Percentiles rank a stretch among this genome's conserved stretches.
Conservation (phyloP, 306 rosid species). For the Dryas drummondii region DNA sequence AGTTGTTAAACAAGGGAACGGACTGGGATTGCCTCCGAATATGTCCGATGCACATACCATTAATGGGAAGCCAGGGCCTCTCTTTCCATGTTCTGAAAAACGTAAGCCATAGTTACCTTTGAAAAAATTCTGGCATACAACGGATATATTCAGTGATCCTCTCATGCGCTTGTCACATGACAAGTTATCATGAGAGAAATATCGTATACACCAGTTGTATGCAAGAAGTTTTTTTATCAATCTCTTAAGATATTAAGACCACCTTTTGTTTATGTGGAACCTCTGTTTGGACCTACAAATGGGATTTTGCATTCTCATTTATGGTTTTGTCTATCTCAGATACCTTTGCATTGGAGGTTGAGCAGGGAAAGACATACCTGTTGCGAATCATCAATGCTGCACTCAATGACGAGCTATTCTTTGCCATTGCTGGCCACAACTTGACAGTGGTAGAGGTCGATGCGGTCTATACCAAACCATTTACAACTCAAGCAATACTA, state of each 20-base stretch:
- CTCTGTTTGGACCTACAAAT: no score
- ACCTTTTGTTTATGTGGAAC: no score
- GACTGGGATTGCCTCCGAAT: conserved; percentile 40
- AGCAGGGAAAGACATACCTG: conserved; percentile 32
- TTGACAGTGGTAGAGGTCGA: conserved; percentile 38
- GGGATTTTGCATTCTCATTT: background rate
- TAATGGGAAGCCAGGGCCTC: conserved; percentile 40
- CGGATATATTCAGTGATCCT: background rate
- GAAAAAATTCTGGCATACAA: background rate
- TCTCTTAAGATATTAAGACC: no score
- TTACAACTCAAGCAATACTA: conserved; percentile 30
- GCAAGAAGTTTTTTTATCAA: background rate
- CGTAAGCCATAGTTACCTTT: conserved; percentile 11
- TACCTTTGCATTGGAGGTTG: conserved; percentile 40
- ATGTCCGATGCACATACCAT: conserved; percentile 40
- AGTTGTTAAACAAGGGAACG: conserved; percentile 36
- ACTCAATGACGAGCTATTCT: conserved; percentile 40
- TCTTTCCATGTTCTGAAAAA: conserved; percentile 37
- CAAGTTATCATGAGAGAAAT: background rate
- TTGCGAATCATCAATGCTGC: conserved; percentile 38
- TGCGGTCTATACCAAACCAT: conserved; percentile 39
- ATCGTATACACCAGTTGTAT: background rate
- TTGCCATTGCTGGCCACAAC: conserved; percentile 33
- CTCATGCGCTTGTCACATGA: no score
- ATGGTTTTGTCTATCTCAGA: background rate